Percentiles rank a stretch among this genome's conserved stretches.
Evolutionary conservation across 2,329 filamentous ascomycete species (phyloP).

Genomic region (Thelonectria olida): DNA sequence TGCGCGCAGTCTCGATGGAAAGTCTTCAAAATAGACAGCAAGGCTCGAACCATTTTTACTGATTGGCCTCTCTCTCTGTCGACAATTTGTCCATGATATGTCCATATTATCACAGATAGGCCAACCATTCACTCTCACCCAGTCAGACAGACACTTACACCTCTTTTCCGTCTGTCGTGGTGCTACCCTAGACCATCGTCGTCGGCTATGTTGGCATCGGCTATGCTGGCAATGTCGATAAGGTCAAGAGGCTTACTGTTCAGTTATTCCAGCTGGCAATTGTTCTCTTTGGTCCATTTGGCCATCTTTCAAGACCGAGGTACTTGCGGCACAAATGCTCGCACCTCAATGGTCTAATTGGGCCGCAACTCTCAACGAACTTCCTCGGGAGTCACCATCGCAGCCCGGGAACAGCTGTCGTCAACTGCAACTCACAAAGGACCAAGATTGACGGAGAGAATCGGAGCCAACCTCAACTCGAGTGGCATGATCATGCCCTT

Average conservation of each 20-base stretch:
- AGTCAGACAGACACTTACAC: too few relatives aligned
- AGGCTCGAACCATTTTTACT: too few relatives aligned
- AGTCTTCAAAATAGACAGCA: too few relatives aligned
- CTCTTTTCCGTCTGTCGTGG: too few relatives aligned
- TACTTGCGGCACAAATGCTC: neutral
- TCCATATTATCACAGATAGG: too few relatives aligned
- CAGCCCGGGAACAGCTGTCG: neutral
- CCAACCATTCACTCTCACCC: too few relatives aligned
- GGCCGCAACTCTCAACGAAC: neutral
- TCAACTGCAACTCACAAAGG: neutral
- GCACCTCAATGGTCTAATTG: neutral
- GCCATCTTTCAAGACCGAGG: slow-evolving; percentile 1
- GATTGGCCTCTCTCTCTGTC: too few relatives aligned
- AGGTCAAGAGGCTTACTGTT: too few relatives aligned
- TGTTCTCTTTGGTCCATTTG: neutral
- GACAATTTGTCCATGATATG: too few relatives aligned
- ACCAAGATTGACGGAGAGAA: neutral
- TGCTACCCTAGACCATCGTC: neutral
- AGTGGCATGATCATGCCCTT: neutral
- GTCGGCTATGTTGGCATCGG: neutral
- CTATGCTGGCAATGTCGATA: too few relatives aligned
- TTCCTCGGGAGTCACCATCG: neutral
- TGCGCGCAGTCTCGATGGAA: too few relatives aligned
- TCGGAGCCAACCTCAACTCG: neutral
- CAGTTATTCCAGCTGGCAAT: too few relatives aligned